Evolutionary conservation across 495 filamentous ascomycete species (phyloP), one percentile per base, ranked within the genome.

Genomic region (Penicillium cataractarum): DNA sequence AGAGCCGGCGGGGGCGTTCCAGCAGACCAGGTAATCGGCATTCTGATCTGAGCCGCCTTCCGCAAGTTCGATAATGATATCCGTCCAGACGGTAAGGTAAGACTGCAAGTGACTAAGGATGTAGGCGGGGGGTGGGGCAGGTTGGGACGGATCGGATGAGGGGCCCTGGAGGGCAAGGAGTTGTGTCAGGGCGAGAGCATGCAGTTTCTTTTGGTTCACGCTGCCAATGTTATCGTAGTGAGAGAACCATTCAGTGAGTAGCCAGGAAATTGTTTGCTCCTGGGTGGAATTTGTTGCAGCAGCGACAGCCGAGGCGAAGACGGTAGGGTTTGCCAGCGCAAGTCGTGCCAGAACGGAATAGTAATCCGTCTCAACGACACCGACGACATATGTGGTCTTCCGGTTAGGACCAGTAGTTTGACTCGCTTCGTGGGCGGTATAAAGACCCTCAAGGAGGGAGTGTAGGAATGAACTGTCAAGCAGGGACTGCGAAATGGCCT

Each of bases 221-320:
- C 92, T 87, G 42, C 84, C 87, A 73, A 96, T 92, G 71, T 85
- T 89, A 67, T 95, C 91, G 66, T 96, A 91, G 66, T 93, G 89
- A 37, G 76, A 74, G 76, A 97, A 96, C 95, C 95, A 99, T 73
- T 96, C 92, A 0, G 83, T 79, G 42, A 92, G 74, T 31, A 98
- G 80, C 93, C 92, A 97, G 19, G 77, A 71, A 44, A 88, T 75
- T 63, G 82, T 84, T 27, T 83, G 78, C 37, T 87, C 82, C 52
- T 77, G 67, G 2, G 72, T 49, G n/a, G 79, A 67, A 9, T 68
- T 63, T 32, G 76, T 73, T 0, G 79, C 76, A 10, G 74, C 77
- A 9, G 73, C 66, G 57, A 81, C 60, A 19, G 89, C 84, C 24
- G 82, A 84, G 13, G 86, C 73, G 63, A 97, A 87, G 27, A 90